A percentile compares a stretch with the other conserved stretches of the same genome.
Evolutionary conservation across 176 grass and related monocot genomes (phyloP).

Genomic region (Sorghum bicolor): DNA sequence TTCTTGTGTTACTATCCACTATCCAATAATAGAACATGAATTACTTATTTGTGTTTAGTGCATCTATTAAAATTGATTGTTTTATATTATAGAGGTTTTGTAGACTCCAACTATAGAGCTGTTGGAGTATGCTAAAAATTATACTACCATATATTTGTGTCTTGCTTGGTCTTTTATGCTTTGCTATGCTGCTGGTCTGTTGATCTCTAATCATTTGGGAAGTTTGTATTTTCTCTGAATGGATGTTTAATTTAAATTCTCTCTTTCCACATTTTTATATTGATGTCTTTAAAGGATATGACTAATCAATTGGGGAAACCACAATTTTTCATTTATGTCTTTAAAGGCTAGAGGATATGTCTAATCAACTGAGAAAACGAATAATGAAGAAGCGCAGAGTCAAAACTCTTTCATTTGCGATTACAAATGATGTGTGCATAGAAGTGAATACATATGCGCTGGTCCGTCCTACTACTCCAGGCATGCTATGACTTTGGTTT

Average conservation of each 20-base stretch:
- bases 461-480: slow-evolving; percentile 72
- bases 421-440: slow-evolving; percentile 78
- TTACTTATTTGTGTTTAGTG: not conserved
- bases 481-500: slow-evolving; percentile 40
- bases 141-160: not conserved
- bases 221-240: slow-evolving; percentile 11
- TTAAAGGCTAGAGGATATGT: slow-evolving; percentile 83
- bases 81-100: not conserved
- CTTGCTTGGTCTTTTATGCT: not conserved
- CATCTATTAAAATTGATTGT: slow-evolving; percentile 2
- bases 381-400: slow-evolving; percentile 91
- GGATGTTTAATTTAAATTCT: not conserved
- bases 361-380: slow-evolving; percentile 81
- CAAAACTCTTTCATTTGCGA: slow-evolving; percentile 82
- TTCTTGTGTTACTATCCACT: slow-evolving; percentile 9
- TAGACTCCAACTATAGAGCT: not conserved
- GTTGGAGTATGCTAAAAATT: not conserved
- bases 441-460: slow-evolving; percentile 91
- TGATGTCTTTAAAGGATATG: slow-evolving; percentile 62
- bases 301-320: slow-evolving; percentile 74
- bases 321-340: slow-evolving; percentile 28
- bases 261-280: not conserved
- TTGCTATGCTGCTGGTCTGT: not conserved
- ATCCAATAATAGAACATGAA: not conserved
- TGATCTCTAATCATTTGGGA: not conserved